phyloP scores from a whole-genome alignment of 331 rosid species.

The Pyracantha coccinea region DNA sequence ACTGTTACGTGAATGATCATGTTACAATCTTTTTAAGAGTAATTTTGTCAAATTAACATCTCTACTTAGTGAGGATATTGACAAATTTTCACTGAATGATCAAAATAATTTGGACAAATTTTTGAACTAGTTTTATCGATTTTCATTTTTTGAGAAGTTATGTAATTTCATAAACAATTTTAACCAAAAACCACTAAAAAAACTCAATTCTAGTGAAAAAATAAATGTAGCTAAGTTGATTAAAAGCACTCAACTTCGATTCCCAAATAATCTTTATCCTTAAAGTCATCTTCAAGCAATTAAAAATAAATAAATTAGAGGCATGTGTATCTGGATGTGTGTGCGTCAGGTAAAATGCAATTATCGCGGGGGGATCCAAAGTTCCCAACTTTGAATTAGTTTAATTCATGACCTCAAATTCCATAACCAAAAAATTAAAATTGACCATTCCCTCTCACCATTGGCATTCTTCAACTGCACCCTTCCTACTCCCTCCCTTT shows the following conservation, averaged over 20 bases:
- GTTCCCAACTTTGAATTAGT: not conserved
- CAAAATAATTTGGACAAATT: too few species aligned
- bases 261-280: not conserved
- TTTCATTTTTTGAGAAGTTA: too few species aligned
- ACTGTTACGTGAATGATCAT: too few species aligned
- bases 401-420: not conserved
- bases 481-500: not conserved
- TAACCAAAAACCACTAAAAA: fast-evolving
- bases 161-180: too few species aligned
- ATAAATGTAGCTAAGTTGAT: too few species aligned
- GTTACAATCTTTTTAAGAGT: too few species aligned
- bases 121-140: fast-evolving
- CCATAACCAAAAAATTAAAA: not conserved
- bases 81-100: fast-evolving
- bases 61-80: fast-evolving
- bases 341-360: not conserved
- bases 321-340: not conserved
- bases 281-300: not conserved
- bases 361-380: not conserved
- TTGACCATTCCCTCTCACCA: conserved; percentile 7
- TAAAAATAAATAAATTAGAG: not conserved
- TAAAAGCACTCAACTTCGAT: too few species aligned
- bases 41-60: too few species aligned
- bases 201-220: too few species aligned
- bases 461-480: conserved; percentile 19